Evolutionary conservation across 305 asterid genomes (phyloP), one percentile per base, ranked within the genome.

Genomic region (Andrographis paniculata): DNA sequence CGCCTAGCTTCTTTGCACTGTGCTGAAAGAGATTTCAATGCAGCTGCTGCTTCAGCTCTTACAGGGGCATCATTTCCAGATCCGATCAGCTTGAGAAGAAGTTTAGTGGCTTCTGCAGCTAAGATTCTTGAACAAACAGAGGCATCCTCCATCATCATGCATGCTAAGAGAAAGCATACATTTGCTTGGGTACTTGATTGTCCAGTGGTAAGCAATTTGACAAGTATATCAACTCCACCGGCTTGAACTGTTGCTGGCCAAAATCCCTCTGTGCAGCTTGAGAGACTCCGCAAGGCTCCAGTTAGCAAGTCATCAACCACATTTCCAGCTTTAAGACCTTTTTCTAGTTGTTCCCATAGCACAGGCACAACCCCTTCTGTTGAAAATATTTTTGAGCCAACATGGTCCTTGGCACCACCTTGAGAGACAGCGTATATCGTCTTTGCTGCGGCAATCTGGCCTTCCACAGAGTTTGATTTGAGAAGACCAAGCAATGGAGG

Each of bases 351-450:
- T 65, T 76, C 75, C 99, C 99, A 92, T 38, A 92, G 69, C 44
- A 62, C 95, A 43, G 97, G 99, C 54, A 92, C 97, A 45, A 92
- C 99, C 65, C 95, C 95, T 78, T 92, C 99, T 42, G 99, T 92
- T 41, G 95, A 92, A 67, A 92, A 92, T 7, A 92, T 92, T 66
- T 92, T 92, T 45, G 97, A 92, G 52, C 99, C 97, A 33, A 92
- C 91, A 42, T 92, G 95, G 73, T 92, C 99, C 72, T 78, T 92
- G 17, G 84, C 80, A 55, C 91, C 99, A 42, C 93, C 99, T 79
- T 87, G 95, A 59, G 99, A 87, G 59, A 92, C 99, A 17, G 97
- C 95, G 66, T 75, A 72, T 68, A 92, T 87, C 51, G 99, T 92
- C 72, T 87, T 81, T 31, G 97, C 99, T 13, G 99, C 87, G 23